Evolutionary conservation across 192 early-diverging fungal genomes (phyloP).

Genomic region (Linnemannia zychae): DNA sequence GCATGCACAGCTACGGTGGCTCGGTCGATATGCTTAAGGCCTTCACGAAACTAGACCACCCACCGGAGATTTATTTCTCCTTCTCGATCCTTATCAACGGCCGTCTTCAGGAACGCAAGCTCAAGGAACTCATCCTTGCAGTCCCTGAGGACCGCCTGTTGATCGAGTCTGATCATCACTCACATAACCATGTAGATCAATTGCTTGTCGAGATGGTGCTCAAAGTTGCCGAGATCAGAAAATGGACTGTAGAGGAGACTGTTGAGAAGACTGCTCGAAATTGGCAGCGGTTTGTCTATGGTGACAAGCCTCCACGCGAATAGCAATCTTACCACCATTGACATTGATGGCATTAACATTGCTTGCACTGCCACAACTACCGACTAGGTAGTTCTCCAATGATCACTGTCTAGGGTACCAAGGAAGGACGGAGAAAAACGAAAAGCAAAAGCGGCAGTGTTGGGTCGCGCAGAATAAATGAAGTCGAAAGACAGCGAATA

Average conservation of each 20-base stretch:
- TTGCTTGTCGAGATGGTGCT: constrained; percentile 66
- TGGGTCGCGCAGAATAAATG: no score
- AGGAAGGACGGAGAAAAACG: no score
- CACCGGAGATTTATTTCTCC: constrained; percentile 76
- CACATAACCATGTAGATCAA: constrained; percentile 64
- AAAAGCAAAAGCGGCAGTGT: no score
- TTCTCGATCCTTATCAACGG: constrained; percentile 86
- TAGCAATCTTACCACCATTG: no score
- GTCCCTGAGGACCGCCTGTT: constrained; percentile 85
- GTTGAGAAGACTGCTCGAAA: constrained; percentile 64
- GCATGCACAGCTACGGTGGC: constrained; percentile 90
- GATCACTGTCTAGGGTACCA: no score
- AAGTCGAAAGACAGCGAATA: no score
- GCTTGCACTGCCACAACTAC: no score
- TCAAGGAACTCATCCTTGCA: constrained; percentile 72
- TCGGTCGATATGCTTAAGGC: constrained; percentile 76
- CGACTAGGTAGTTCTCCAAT: no score
- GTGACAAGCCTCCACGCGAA: not conserved
- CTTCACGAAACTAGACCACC: constrained; percentile 57
- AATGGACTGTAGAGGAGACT: constrained; percentile 68
- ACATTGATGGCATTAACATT: no score
- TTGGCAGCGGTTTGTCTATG: constrained; percentile 59
- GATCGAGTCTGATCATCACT: constrained; percentile 87
- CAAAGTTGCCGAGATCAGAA: constrained; percentile 69
- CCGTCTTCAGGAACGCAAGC: constrained; percentile 65